Base-by-base conservation (phyloP, 306 rosid genomes). In the Prunus mongolica region DNA sequence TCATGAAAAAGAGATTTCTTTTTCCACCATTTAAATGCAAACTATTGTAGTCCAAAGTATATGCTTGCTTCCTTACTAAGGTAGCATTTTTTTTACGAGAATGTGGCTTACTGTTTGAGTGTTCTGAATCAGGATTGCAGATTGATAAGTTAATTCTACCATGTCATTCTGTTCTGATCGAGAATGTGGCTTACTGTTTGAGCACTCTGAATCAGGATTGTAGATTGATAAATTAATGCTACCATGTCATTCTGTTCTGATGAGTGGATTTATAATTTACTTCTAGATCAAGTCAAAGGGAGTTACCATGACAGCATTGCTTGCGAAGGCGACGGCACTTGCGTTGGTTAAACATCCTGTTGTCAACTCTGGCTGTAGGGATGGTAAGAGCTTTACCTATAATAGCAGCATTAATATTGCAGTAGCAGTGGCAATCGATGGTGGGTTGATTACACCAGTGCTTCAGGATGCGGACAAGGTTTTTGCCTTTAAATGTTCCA, bases 291-390 rank as follows among this genome's bases (percentile, higher is more conserved):
- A 96, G 84, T 81, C 90, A 20, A 96, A 96, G 88, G 99, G 99
- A 82, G 99, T 96, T 76, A 96, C 99, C 57, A 96, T 96, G 99
- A 92, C 98, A 25, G 97, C 99, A 56, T 87, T 96, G 89, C 98
- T 96, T 82, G 99, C 98, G 46, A 96, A 96, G 90, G 98, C 98
- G 8, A 88, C 99, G 11, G 99, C 98, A 69, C 93, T 95, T 27
- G 97, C 99, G 0, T 79, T 95, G 80, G 92, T 74, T 81, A 78
- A 90, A 78, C 99, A 95, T 81, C 97, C 99, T 55, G 89, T 91
- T 22, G 87, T 95, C 69, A 95, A 95, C 86, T 92, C 99, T 14
- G 86, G 93, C 68, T 95, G 97, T 84, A 83, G 97, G 82, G 99
- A 95, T 84, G 99, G 97, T 74, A 87, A 92, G n/a, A 92, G 97